Evolutionary conservation across 495 filamentous ascomycete species (phyloP), one percentile per base, ranked within the genome.

Genomic region (Aspergillus baeticus): DNA sequence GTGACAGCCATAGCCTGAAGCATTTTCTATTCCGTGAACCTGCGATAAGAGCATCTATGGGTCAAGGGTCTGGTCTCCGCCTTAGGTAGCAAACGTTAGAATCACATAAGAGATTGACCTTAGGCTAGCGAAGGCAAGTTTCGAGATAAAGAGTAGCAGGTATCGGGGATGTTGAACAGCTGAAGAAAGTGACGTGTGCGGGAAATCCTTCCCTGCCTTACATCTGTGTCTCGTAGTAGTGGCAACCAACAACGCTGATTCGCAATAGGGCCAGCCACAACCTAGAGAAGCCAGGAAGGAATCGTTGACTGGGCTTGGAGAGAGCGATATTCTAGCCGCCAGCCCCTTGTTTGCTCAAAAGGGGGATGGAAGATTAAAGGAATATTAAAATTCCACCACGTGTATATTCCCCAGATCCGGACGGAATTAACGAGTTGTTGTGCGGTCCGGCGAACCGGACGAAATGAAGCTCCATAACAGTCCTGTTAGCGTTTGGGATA

Each of bases 261-360:
- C 53, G 35, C 29, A 66, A 57, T 57, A 61, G 55, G 60, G 21
- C 63, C 63, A 61, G 60, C 60, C 60, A 59, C 60, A 39, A 34
- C 34, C 44, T 46, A 22, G 14, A 41, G 29, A 38, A 54, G 23
- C 58, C 60, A 63, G 57, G 60, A 34, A 54, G 35, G 5, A 60
- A 39, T 43, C 31, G 36, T 39, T 34, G 36, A 38, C 35, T 44
- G 36, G 13, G 43, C 36, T 45, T n/a, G 21, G 21, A 55, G 29
- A 55, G 31, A 38, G 21, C 41, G n/a, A n/a, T n/a, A n/a, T 13
- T 17, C 39, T 35, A 17, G 51, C 23, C 22, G 20, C 54, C 55
- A 43, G 57, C 36, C 33, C 46, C 22, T 51, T 55, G 29, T 50
- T 50, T 21, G 33, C 34, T 39, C 20, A 39, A 10, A 35, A 8